phyloP scores from a whole-genome alignment of 208 protist species.

The Acanthamoeba culbertsoni region DNA sequence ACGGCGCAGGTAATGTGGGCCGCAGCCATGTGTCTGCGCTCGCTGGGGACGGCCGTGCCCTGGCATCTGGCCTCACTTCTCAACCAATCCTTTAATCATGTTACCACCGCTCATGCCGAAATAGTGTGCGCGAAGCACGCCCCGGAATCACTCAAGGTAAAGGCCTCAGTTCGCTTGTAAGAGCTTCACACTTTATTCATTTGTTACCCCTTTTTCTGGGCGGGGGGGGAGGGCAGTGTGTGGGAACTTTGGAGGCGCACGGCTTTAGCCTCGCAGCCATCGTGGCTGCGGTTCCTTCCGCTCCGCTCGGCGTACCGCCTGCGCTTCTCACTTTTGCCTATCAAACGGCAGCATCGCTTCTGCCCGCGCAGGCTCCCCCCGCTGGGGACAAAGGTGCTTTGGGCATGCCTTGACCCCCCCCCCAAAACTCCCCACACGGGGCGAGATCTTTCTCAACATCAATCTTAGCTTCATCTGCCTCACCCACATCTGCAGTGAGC shows the following conservation, averaged over 20 bases:
- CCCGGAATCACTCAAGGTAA: background rate
- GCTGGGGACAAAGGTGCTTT: background rate
- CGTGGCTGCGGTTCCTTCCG: background rate
- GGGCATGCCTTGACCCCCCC: no score
- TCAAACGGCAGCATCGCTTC: background rate
- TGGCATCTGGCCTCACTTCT: background rate
- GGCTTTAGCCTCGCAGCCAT: background rate
- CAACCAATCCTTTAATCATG: background rate
- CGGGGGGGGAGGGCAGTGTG: background rate
- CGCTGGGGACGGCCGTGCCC: background rate
- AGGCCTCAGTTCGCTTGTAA: no score
- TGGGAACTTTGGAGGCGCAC: background rate
- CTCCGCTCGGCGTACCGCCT: background rate
- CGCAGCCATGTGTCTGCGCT: background rate
- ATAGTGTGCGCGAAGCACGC: background rate
- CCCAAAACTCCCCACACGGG: no score
- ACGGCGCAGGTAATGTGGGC: background rate
- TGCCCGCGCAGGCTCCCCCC: background rate
- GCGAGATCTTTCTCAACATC: no score
- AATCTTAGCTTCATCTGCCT: background rate
- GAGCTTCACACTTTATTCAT: background rate
- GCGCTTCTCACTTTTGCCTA: background rate
- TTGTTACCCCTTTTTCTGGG: background rate
- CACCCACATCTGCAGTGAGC: background rate
- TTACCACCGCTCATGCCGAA: background rate